Evolutionary conservation across 345 rosid species (phyloP), one percentile per base, ranked within the genome.

Genomic region (Lepidium sativum): DNA sequence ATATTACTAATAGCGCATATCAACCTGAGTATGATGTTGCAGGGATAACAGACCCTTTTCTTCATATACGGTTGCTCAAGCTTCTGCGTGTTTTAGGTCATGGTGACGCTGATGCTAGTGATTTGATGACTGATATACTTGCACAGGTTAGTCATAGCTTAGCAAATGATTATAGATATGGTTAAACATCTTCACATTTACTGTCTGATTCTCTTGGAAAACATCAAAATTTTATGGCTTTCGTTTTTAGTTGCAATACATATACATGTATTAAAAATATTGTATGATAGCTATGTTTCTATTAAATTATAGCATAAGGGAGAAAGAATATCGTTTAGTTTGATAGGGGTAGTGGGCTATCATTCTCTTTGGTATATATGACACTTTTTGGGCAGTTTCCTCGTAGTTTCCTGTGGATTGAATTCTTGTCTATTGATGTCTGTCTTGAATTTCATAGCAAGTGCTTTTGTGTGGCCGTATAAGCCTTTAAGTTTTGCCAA

Each of bases 1-100:
- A 88, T 78, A 79, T 84, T 38, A 88, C 73, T 39, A 95, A 95
- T 79, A 95, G 99, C 76, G 80, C 99, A 63, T 95, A 91, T 82
- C 74, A 88, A 56, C 99, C 99, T 33, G 99, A 95, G 78, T 95
- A 90, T 83, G 99, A 95, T 78, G 77, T 95, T 85, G 88, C 96
- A 67, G 97, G 99, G 75, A 95, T 91, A 68, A 71, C 95, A 38
- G 99, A 95, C 67, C 99, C 99, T 56, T 95, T 95, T 70, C 97
- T 95, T 63, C 99, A 95, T 79, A 88, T 95, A 73, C 83, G 96
- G 77, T 78, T 95, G 82, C 99, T 95, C 70, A 88, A 43, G 82
- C 88, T 91, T 69, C 71, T 95, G 82, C 86, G 87, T 54, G 79
- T 82, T 33, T 68, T 95, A 81, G 99, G 99, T 38, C 96, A 95